Conservation (phyloP, 1,139 yeast genomes). For the Saccharomycopsis hybrid region DNA sequence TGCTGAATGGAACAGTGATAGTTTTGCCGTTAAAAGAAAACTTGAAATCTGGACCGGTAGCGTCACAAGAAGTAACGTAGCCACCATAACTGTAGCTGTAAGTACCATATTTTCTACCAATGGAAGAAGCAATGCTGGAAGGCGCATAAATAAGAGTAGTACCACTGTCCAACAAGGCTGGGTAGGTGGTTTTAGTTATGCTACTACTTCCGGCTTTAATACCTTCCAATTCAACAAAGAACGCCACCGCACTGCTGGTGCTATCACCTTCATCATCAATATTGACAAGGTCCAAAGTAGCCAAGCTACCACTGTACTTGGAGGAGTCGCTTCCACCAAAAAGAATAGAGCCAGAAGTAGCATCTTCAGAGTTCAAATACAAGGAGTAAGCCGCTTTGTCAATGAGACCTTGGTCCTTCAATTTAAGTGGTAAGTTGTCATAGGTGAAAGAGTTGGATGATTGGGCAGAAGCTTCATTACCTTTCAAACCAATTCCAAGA, state of each 20-base stretch:
- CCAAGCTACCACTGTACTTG: constrained; percentile 42
- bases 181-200: constrained; percentile 20
- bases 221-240: constrained; percentile 16
- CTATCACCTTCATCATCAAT: constrained; percentile 24
- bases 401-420: constrained; percentile 44
- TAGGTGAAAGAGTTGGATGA: constrained; percentile 22
- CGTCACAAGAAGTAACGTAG: constrained; percentile 32
- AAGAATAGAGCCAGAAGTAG: constrained; percentile 42
- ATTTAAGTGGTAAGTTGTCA: constrained; percentile 35
- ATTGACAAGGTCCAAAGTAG: constrained; percentile 23
- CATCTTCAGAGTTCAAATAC: constrained; percentile 36
- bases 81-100: constrained; percentile 31
- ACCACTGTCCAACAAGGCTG: constrained; percentile 63
- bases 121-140: constrained; percentile 29
- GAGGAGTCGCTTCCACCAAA: constrained; percentile 58
- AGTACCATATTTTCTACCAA: constrained; percentile 34
- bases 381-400: constrained; percentile 46
- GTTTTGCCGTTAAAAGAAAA: constrained; percentile 47
- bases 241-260: constrained; percentile 12
- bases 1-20: constrained; percentile 41
- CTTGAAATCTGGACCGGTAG: constrained; percentile 27
- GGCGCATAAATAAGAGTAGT: constrained; percentile 56
- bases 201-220: constrained; percentile 12
- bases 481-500: constrained; percentile 6
- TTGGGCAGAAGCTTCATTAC: not conserved